These are phyloP conservation scores for Mycena galopus DNA, from an alignment of 768 basidiomycete genomes.

Conservation along the genomic window DNA sequence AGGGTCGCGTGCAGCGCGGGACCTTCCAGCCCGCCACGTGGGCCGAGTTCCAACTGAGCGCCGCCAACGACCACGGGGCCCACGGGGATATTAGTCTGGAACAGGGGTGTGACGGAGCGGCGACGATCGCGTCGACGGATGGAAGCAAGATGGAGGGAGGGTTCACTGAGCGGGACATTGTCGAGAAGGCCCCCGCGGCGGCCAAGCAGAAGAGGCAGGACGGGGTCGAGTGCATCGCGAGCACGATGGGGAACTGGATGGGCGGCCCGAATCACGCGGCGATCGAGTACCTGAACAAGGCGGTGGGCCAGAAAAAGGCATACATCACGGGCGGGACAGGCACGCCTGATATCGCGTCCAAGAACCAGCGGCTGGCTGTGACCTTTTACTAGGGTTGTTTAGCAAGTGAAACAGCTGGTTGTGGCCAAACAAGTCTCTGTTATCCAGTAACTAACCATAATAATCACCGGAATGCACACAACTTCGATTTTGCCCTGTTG, in stretches of 20 bases:
- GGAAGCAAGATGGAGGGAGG: constrained; percentile 9
- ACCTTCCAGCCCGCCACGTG: constrained; percentile 9
- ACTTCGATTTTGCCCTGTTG: too few relatives aligned
- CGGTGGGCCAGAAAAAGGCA: constrained; percentile 1
- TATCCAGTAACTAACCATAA: too few relatives aligned
- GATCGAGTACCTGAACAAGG: constrained; percentile 12
- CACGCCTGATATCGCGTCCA: not conserved
- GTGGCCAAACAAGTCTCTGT: too few relatives aligned
- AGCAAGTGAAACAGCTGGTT: too few relatives aligned
- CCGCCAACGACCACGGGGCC: constrained; percentile 8
- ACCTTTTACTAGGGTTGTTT: not conserved
- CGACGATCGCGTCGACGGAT: constrained; percentile 14
- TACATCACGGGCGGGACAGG: constrained; percentile 12
- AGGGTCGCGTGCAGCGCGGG: constrained; percentile 12
- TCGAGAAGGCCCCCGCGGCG: constrained; percentile 7
- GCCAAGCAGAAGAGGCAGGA: constrained; percentile 12
- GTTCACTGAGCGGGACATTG: constrained; percentile 1
- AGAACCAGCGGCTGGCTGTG: constrained; percentile 1
- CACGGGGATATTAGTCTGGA: constrained; percentile 12
- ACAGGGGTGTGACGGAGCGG: constrained; percentile 12
- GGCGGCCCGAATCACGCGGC: constrained; percentile 2
- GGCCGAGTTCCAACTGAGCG: constrained; percentile 15
- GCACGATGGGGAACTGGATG: constrained; percentile 13
- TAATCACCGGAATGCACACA: too few relatives aligned
- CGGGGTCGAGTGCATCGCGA: constrained; percentile 10